phyloP scores from a whole-genome alignment of 2,329 filamentous ascomycete species.

The Penicillium glabrum region DNA sequence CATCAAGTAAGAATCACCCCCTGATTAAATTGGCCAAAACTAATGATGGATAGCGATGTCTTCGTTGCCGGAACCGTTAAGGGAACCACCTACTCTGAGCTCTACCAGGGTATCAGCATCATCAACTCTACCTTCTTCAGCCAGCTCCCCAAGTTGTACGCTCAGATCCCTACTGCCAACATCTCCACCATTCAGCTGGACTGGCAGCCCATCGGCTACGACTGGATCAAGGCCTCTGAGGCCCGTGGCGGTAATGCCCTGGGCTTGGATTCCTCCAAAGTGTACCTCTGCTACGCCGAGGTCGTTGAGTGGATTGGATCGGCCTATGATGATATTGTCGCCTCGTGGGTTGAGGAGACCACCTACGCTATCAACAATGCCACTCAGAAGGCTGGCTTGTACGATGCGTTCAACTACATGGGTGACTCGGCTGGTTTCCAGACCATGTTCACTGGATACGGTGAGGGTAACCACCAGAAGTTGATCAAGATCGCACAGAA shows the following conservation, averaged over 20 bases:
- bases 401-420: constrained; percentile 37
- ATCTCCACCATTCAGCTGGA: constrained; percentile 45
- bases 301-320: constrained; percentile 36
- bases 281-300: constrained; percentile 43
- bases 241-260: constrained; percentile 27
- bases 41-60: constrained; percentile 26
- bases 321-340: constrained; percentile 29
- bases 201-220: constrained; percentile 36
- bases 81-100: constrained; percentile 29
- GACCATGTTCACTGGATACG: constrained; percentile 35
- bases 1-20: constrained; percentile 28
- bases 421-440: constrained; percentile 39
- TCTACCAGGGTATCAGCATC: constrained; percentile 37
- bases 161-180: constrained; percentile 31
- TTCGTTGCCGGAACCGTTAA: constrained; percentile 38
- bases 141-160: constrained; percentile 40
- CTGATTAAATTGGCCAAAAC: not conserved
- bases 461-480: constrained; percentile 30
- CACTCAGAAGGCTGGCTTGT: constrained; percentile 24
- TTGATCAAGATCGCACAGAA: constrained; percentile 32
- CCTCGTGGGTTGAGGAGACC: constrained; percentile 32
- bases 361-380: constrained; percentile 31
- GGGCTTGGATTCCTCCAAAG: constrained; percentile 28
- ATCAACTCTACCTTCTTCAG: constrained; percentile 42
- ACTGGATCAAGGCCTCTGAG: constrained; percentile 35